Base-by-base conservation (phyloP, 805 yeast genomes). In the Spencermartinsiella europaea region DNA sequence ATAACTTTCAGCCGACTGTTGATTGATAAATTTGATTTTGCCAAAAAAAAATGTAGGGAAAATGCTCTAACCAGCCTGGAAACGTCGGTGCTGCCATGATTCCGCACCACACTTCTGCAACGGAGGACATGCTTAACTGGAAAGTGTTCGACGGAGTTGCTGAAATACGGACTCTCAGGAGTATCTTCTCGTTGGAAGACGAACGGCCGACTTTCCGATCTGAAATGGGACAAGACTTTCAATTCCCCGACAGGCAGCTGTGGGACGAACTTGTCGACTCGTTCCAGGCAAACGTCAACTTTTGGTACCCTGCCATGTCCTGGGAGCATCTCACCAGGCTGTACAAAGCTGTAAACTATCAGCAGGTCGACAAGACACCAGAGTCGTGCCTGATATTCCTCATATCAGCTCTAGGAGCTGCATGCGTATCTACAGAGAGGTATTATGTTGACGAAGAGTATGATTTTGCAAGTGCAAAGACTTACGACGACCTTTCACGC, bases 271-370 rank as follows among this genome's bases (percentile, higher is more conserved):
- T 48, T 19, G 10, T 25, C 2, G 45, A 15, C 4, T 34, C 51
- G 21, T 48, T 48, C 37, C 40, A 45, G 34, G 41, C 46, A 12
- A 45, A 44, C 38, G 38, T 45, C 25, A 48, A 48, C 38, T 48
- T 45, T 35, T 48, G 48, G 48, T 48, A 41, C 16, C 51, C 51
- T 3, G 48, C 40, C 5, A 15, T 44, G 10, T 37, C 51, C 10
- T n/a, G 8, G 12, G 16, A 14, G 21, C 38, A 22, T 33, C 38
- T 42, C 31, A 38, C 36, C 15, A 21, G 38, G 34, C 28, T 10
- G 34, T 31, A 5, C n/a, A 28, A 12, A n/a, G 14, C n/a, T 4
- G 28, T 2, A 12, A 12, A 4, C 27, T 17, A n/a, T 22, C n/a
- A 5, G 27, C 16, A 3, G 22, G 34, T 3, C 15, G 27, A 21